Base-by-base conservation (phyloP, 192 early-diverging fungal genomes). In the Coemansia nantahalensis region DNA sequence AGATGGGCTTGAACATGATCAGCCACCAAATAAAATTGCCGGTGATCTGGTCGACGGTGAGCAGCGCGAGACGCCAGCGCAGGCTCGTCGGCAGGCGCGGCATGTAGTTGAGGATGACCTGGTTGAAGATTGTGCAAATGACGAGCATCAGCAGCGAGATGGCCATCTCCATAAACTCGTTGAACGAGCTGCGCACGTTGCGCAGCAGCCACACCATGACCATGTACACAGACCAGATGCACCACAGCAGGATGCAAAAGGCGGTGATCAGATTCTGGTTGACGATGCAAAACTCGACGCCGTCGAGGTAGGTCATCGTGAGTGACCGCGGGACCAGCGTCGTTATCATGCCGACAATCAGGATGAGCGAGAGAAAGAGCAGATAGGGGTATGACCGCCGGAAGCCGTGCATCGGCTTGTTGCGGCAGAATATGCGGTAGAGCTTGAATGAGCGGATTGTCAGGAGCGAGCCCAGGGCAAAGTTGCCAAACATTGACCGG, bases 131-230 rank as follows among this genome's bases (percentile, higher is more conserved):
- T 0, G 67, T 65, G 43, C 66, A 62, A 15, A 58, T 36, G 5
- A 68, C 59, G 13, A 65, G 53, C 31, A 59, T 46, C 4, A 50
- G 28, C 19, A 68, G 59, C 31, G 74, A 68, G 8, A 56, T 46
- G 18, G 67, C 54, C 57, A 77, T 66, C 53, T 68, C 62, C 24
- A 62, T 59, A 35, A 77, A 69, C 55, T 77, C 74, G 44, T 69
- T 77, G 40, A 77, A 77, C 38, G 66, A 69, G 55, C 66, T 77
- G 45, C 67, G 66, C 11, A 77, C 59, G 48, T 77, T 69, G 55
- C 74, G 74, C 45, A 77, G 51, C 8, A 77, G 50, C 56, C 62
- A 77, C 39, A 68, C 60, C 62, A 69, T 68, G 26, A 54, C 48
- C 59, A 69, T 69, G 30, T 63, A 65, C 2, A 65, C 47, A n/a